phyloP scores from a whole-genome alignment of 2,329 filamentous ascomycete genomes.

The Thielaviopsis euricoi region DNA sequence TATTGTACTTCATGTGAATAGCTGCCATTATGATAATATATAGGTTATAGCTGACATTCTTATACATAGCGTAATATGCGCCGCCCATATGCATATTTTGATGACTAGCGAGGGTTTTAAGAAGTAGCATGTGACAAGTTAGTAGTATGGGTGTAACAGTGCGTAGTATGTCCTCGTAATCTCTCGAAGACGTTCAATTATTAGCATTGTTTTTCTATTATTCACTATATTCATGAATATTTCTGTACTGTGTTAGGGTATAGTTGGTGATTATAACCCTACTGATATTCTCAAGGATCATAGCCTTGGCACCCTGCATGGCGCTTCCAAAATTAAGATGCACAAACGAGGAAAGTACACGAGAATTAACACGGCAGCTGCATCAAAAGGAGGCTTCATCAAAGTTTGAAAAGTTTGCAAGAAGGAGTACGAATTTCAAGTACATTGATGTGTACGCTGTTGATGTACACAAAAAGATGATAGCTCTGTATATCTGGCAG shows the following conservation, averaged over 20 bases:
- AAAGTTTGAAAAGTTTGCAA: background rate
- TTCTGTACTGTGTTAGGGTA: background rate
- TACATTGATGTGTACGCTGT: too few relatives aligned
- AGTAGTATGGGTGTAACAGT: background rate
- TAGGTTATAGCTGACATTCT: background rate
- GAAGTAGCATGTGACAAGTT: background rate
- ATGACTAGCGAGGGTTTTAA: background rate
- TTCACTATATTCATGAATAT: too few relatives aligned
- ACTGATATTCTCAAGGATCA: background rate
- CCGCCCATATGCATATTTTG: background rate
- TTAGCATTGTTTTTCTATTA: too few relatives aligned
- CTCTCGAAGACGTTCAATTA: too few relatives aligned
- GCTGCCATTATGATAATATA: background rate
- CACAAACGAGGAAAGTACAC: background rate
- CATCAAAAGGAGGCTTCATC: background rate
- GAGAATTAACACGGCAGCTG: background rate
- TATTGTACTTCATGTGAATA: background rate
- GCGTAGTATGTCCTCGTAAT: background rate
- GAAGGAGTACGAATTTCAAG: background rate
- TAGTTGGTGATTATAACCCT: too few relatives aligned
- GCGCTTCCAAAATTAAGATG: background rate
- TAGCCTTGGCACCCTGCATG: background rate
- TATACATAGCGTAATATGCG: background rate
- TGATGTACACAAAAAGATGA: too few relatives aligned
- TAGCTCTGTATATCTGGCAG: too few relatives aligned